These are phyloP conservation scores for Aspergillus sp. DNA, from an alignment of 2,329 filamentous ascomycete genomes.

Conservation along the genomic window DNA sequence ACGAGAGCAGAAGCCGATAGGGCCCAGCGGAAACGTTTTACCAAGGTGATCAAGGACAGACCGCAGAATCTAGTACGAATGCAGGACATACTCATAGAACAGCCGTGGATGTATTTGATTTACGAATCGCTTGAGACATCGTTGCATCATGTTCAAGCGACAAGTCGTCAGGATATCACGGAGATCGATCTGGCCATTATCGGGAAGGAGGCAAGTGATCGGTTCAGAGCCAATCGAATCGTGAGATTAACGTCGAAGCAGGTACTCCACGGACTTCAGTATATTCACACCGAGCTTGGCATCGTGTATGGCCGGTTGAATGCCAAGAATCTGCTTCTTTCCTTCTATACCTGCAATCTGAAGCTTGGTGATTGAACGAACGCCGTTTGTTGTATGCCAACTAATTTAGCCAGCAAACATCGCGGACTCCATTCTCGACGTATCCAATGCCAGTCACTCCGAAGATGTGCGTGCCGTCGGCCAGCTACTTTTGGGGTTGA, in stretches of 20 bases:
- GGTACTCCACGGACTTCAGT: slow-evolving; percentile 3
- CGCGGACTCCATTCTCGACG: background rate
- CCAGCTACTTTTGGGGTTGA: background rate
- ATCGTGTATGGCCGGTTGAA: background rate
- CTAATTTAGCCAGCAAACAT: slow-evolving; percentile 4
- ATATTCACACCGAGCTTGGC: slow-evolving; percentile 1
- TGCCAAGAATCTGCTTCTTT: slow-evolving; percentile 2
- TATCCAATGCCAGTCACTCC: background rate
- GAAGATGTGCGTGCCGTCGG: background rate
- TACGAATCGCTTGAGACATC: slow-evolving; percentile 2
- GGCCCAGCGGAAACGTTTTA: background rate
- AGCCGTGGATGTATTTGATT: background rate
- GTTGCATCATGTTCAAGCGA: slow-evolving; percentile 2
- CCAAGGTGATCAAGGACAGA: background rate
- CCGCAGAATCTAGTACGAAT: background rate
- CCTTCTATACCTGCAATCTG: background rate
- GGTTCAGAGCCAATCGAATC: background rate
- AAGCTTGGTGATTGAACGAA: slow-evolving; percentile 1
- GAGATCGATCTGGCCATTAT: slow-evolving; percentile 3
- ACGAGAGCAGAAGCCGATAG: background rate
- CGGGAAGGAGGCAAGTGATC: slow-evolving; percentile 2
- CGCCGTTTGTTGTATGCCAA: background rate
- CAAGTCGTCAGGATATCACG: background rate
- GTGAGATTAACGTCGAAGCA: background rate
- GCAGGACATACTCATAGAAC: background rate